Base-by-base conservation (phyloP, 441 rosid genomes). In the Aleurites moluccanus region DNA sequence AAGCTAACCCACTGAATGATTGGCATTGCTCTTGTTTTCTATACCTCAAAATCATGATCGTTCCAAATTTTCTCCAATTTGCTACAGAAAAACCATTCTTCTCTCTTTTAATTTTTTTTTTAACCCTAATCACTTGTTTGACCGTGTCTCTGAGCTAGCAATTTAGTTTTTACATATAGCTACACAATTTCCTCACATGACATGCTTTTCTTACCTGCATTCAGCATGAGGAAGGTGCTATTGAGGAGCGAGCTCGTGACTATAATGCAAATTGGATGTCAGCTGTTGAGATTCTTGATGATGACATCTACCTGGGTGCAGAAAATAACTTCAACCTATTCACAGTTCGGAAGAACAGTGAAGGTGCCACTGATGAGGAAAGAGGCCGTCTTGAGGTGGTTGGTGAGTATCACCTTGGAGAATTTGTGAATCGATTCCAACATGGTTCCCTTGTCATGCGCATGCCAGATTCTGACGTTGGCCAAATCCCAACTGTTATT, bases 171-270 rank as follows among this genome's bases (percentile, higher is more conserved):
- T 3, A n/a, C 25, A 3, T 61, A 33, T 47, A 10, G 23, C 56
- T 9, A 10, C 33, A 64, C 57, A 28, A 20, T 52, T 73, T 70
- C 42, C 59, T 30, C 21, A 1, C n/a, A 68, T 27, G 38, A 73
- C 38, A 20, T 7, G 18, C 53, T 49, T 62, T 21, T 68, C 16
- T 64, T 1, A 4, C 13, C 18, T 64, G 25, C 11, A 68, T 81
- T 73, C 81, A 94, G 99, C 98, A 96, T n/a, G 99, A 96, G 82
- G 98, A 96, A 83, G 98, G 99, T 61, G 99, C 97, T 7, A 96
- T 96, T 0, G 99, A 96, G 87, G 99, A 96, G 86, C 85, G 96
- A 33, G 99, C 99, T 40, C 93, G 97, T 60, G 99, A 96, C 75
- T 91, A 96, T 77, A 96, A 92, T 83, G 98, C 99, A 15, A 92